Evolutionary conservation across 352 stramenopile species (phyloP).

Genomic region (Achlya hypogyna): DNA sequence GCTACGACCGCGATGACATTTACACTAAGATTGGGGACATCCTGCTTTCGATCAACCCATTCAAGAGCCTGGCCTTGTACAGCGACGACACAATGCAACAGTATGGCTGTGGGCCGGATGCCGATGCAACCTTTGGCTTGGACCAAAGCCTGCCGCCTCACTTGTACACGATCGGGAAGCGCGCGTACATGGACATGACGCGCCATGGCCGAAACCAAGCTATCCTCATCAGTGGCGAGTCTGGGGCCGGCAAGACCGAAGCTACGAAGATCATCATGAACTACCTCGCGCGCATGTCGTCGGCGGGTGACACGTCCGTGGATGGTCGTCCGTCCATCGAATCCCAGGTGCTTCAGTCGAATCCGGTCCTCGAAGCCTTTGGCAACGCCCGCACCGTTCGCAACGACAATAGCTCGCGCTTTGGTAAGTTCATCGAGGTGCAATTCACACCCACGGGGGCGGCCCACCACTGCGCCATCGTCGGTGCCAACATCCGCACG

Average conservation of each 20-base stretch:
- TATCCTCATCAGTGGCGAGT: constrained; percentile 83
- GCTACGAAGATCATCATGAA: constrained; percentile 88
- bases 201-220: constrained; percentile 61
- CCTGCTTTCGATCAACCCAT: constrained; percentile 80
- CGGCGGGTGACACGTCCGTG: background rate
- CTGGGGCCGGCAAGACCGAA: constrained; percentile 80
- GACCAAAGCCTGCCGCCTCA: constrained; percentile 33
- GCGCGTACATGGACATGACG: constrained; percentile 61
- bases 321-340: constrained; percentile 39
- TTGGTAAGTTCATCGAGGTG: constrained; percentile 88
- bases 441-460: constrained; percentile 33
- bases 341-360: constrained; percentile 83
- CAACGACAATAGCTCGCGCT: constrained; percentile 86
- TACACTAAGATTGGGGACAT: constrained; percentile 85
- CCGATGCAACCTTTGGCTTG: constrained; percentile 24
- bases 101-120: constrained; percentile 23
- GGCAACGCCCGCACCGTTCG: constrained; percentile 80
- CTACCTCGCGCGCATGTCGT: constrained; percentile 70
- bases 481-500: constrained; percentile 77
- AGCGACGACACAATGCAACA: constrained; percentile 33
- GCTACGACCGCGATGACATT: constrained; percentile 73
- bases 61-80: constrained; percentile 70
- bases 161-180: constrained; percentile 64
- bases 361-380: constrained; percentile 86
- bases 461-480: constrained; percentile 29